Percentiles rank a stretch among this genome's conserved stretches.
These are phyloP conservation scores for Fusarium sp. DNA, from an alignment of 2,329 filamentous ascomycete genomes.

Conservation along the genomic window DNA sequence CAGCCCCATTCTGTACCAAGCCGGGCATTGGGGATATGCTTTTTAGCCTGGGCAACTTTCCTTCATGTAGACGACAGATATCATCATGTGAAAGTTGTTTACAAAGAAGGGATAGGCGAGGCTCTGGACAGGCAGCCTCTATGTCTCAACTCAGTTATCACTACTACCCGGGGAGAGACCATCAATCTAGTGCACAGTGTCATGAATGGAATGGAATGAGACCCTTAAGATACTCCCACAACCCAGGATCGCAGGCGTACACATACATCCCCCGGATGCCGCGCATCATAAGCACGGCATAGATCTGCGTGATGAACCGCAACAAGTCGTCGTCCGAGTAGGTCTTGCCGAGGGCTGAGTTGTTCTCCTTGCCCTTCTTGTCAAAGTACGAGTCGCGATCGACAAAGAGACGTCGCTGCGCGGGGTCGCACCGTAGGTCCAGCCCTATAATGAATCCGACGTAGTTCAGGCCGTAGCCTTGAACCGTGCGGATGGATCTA, in stretches of 20 bases:
- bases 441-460: not conserved
- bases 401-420: slow-evolving; percentile 11
- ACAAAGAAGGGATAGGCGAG: not conserved
- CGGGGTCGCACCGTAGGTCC: slow-evolving; percentile 6
- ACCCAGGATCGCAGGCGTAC: not conserved
- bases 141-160: not conserved
- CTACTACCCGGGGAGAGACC: not conserved
- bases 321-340: slow-evolving; percentile 12
- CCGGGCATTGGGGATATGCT: not conserved
- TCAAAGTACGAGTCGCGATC: slow-evolving; percentile 15
- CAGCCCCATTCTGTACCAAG: not conserved
- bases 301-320: slow-evolving; percentile 16
- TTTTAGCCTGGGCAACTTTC: not conserved
- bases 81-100: not conserved
- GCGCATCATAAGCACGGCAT: slow-evolving; percentile 15
- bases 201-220: slow-evolving; percentile 15
- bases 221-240: not conserved
- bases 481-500: not conserved
- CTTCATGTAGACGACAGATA: not conserved
- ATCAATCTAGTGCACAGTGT: not conserved
- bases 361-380: slow-evolving; percentile 20
- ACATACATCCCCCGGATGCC: slow-evolving; percentile 13
- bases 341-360: slow-evolving; percentile 2
- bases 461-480: not conserved
- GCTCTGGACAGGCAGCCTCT: too few species aligned